These are phyloP conservation scores for Sporisorium reilianum DNA, from an alignment of 1,284 basidiomycete genomes.

Conservation along the genomic window DNA sequence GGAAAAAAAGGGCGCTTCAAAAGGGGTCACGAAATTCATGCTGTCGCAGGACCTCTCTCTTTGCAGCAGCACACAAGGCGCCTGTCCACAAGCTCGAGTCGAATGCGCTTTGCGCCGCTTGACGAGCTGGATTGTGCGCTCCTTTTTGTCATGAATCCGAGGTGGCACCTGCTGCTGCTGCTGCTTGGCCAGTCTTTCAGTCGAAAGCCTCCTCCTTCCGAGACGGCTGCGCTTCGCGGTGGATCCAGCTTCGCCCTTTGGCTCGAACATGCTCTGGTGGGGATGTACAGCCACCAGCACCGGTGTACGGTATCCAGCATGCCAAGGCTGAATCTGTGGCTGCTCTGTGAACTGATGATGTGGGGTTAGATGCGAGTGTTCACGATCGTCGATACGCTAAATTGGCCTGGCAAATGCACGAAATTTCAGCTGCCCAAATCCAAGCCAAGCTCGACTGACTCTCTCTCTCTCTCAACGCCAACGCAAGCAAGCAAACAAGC, in stretches of 20 bases:
- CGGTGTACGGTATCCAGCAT: background rate
- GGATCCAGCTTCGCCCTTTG: no score
- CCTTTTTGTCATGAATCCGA: no score
- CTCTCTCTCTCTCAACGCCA: background rate
- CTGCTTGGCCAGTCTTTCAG: background rate
- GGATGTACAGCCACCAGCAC: background rate
- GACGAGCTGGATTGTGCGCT: no score
- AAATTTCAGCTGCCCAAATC: background rate
- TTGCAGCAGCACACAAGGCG: background rate
- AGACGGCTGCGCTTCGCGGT: background rate
- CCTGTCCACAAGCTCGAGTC: background rate
- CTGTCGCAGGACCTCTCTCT: background rate
- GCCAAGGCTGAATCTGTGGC: background rate
- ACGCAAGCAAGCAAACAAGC: background rate
- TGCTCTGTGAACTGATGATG: background rate
- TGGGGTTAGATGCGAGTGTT: slow-evolving; percentile 1
- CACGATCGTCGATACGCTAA: background rate
- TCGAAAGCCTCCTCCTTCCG: background rate
- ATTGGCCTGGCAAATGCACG: background rate
- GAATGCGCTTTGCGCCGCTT: no score
- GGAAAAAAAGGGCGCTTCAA: background rate
- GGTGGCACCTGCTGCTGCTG: no score
- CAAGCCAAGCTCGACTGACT: no score
- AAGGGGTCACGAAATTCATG: background rate
- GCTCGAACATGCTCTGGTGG: background rate